These are phyloP conservation scores for Meyerozyma elateridarum DNA, from an alignment of 1,139 yeast genomes.

Conservation along the genomic window DNA sequence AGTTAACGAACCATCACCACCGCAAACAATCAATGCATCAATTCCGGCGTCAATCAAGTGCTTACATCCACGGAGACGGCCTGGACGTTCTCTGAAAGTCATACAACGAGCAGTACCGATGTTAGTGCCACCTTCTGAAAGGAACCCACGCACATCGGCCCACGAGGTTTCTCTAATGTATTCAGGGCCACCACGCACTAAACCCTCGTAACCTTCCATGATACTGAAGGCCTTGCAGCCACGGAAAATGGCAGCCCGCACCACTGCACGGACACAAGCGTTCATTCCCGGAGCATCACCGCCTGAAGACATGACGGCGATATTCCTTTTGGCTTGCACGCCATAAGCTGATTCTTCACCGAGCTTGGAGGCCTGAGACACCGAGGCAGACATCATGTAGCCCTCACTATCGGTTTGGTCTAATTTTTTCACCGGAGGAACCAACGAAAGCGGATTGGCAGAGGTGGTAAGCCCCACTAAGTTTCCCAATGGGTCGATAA, in stretches of 20 bases:
- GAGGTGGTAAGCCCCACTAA: slow-evolving; percentile 63
- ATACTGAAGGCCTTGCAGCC: slow-evolving; percentile 73
- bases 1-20: slow-evolving; percentile 82
- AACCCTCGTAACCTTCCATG: slow-evolving; percentile 75
- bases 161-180: slow-evolving; percentile 63
- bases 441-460: slow-evolving; percentile 52
- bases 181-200: slow-evolving; percentile 62
- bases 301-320: slow-evolving; percentile 84
- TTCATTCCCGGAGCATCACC: slow-evolving; percentile 90
- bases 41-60: slow-evolving; percentile 69
- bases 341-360: background rate
- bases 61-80: slow-evolving; percentile 62
- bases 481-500: slow-evolving; percentile 64
- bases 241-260: slow-evolving; percentile 64
- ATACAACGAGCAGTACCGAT: slow-evolving; percentile 78
- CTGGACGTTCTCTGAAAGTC: slow-evolving; percentile 64
- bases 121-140: slow-evolving; percentile 73
- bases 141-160: slow-evolving; percentile 74
- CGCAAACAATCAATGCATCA: slow-evolving; percentile 76
- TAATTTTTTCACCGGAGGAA: slow-evolving; percentile 34
- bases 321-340: slow-evolving; percentile 36
- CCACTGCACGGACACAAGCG: slow-evolving; percentile 76
- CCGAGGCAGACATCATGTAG: slow-evolving; percentile 9
- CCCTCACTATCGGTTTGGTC: slow-evolving; percentile 8
- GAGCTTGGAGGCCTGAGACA: slow-evolving; percentile 7